Conservation (phyloP, 805 yeast species). For the Wickerhamomyces subpelliculosus region DNA sequence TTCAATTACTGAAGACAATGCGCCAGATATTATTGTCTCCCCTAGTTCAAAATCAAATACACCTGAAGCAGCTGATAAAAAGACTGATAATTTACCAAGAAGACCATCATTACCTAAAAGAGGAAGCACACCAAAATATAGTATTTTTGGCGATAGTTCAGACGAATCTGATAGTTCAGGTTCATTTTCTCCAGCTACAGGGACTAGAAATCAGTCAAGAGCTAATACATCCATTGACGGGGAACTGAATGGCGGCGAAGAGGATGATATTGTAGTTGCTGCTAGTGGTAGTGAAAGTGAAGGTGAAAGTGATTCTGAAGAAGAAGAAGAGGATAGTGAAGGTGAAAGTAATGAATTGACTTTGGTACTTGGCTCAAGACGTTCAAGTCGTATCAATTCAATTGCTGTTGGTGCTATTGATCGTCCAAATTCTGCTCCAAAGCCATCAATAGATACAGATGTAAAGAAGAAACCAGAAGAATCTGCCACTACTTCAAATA, state of each 20-base stretch:
- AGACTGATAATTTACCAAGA: no score
- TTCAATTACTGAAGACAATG: neutral
- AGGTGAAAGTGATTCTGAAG: constrained; percentile 8
- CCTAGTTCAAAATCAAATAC: neutral
- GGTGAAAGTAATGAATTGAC: constrained; percentile 37
- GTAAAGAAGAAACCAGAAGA: no score
- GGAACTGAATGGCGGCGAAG: no score
- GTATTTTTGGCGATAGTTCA: constrained; percentile 14
- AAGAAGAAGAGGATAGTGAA: constrained; percentile 26
- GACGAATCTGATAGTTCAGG: constrained; percentile 6
- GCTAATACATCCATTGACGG: no score
- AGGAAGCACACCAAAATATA: constrained; percentile 15
- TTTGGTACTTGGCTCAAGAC: constrained; percentile 36
- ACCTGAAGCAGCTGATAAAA: no score
- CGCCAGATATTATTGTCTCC: constrained; percentile 5
- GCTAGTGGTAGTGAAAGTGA: constrained; percentile 4
- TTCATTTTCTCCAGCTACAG: neutral
- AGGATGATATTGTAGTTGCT: no score
- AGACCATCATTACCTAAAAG: constrained; percentile 4
- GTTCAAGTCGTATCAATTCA: constrained; percentile 12
- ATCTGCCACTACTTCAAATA: neutral
- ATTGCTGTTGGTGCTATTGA: neutral
- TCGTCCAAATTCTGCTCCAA: constrained; percentile 17
- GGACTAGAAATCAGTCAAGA: neutral
- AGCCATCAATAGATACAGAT: constrained; percentile 21